Conservation (phyloP, 768 basidiomycete genomes). For the Punctularia strigosozonata region DNA sequence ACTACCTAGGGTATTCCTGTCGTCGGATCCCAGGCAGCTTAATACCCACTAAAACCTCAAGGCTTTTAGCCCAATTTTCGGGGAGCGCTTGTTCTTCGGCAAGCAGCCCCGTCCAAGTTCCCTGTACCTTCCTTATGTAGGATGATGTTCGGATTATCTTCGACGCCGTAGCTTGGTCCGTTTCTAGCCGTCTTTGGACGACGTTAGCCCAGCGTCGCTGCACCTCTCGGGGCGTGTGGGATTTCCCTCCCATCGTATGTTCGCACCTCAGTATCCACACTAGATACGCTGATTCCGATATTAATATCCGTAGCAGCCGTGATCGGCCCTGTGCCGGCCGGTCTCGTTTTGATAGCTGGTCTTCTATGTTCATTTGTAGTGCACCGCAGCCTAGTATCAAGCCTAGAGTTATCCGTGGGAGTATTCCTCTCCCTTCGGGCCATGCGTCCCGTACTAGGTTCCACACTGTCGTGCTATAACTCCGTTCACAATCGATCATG, state of each 20-base stretch:
- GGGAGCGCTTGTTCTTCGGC: too few species aligned
- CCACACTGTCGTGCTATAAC: constrained; percentile 5
- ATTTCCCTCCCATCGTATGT: background rate
- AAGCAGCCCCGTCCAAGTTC: too few species aligned
- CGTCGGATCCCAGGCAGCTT: too few species aligned
- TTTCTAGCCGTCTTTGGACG: background rate
- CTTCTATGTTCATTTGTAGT: background rate
- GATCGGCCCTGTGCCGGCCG: background rate
- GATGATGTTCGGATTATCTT: too few species aligned
- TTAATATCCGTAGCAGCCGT: constrained; percentile 1
- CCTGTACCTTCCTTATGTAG: too few species aligned
- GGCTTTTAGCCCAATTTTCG: too few species aligned
- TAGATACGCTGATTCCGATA: constrained; percentile 3
- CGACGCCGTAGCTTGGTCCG: too few species aligned
- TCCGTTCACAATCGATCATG: constrained; percentile 6
- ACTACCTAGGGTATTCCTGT: too few species aligned
- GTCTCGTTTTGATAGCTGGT: background rate
- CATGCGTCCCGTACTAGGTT: constrained; percentile 1
- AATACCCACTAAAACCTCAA: too few species aligned
- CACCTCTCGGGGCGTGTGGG: background rate
- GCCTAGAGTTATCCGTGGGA: constrained; percentile 2
- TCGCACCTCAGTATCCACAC: constrained; percentile 2
- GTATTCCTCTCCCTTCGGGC: background rate
- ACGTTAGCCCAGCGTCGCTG: background rate
- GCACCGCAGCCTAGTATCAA: constrained; percentile 1